Evolutionary conservation across 2,329 filamentous ascomycete species (phyloP).

Genomic region (Xylariaceae sp.): DNA sequence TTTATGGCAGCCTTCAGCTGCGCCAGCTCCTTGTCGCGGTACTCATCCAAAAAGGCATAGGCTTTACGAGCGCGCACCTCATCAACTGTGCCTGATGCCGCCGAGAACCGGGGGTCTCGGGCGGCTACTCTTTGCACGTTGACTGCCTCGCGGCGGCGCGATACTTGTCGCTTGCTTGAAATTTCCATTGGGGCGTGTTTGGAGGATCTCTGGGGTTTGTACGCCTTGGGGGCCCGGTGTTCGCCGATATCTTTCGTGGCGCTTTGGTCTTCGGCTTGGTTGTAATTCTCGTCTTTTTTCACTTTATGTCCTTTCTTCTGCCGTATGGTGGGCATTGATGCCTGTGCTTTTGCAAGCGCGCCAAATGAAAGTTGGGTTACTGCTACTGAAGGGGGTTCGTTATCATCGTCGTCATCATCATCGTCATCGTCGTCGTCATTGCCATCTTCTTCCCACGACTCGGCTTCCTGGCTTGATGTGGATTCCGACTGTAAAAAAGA

Average conservation of each 20-base stretch:
- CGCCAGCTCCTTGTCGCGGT: constrained; percentile 76
- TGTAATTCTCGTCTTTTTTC: constrained; percentile 20
- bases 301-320: constrained; percentile 25
- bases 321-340: constrained; percentile 46
- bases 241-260: constrained; percentile 20
- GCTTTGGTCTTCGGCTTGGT: constrained; percentile 28
- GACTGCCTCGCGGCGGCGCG: constrained; percentile 67
- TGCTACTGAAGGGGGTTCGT: constrained; percentile 37
- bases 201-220: constrained; percentile 49
- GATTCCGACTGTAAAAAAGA: constrained; percentile 16
- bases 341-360: constrained; percentile 81
- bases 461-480: constrained; percentile 30
- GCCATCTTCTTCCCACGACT: constrained; percentile 26
- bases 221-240: constrained; percentile 19
- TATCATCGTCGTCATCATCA: constrained; percentile 34
- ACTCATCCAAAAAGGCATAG: constrained; percentile 84
- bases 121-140: constrained; percentile 49
- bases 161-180: constrained; percentile 77
- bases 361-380: constrained; percentile 72
- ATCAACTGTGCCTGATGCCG: constrained; percentile 49
- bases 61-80: constrained; percentile 59
- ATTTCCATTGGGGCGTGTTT: constrained; percentile 88
- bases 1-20: constrained; percentile 64
- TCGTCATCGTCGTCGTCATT: constrained; percentile 32
- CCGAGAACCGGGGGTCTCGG: constrained; percentile 87